Conservation (phyloP, 2,329 filamentous ascomycete species). For the Aotearoamyces nothofagi region DNA sequence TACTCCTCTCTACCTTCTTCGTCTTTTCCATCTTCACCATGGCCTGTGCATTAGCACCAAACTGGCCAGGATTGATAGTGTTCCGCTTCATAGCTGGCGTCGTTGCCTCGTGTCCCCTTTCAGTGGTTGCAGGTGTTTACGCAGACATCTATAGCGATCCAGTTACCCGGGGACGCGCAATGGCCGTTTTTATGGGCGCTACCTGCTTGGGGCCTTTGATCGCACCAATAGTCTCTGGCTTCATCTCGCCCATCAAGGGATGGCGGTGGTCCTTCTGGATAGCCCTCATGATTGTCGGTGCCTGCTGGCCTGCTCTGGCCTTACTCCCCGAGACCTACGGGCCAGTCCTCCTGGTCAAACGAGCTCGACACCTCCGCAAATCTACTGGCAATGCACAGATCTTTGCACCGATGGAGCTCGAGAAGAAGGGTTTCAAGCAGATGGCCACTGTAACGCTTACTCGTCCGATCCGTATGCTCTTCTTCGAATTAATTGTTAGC, state of each 20-base stretch:
- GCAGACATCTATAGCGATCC: constrained; percentile 50
- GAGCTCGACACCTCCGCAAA: constrained; percentile 41
- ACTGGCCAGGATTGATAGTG: constrained; percentile 46
- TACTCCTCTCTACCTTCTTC: constrained; percentile 49
- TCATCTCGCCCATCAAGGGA: constrained; percentile 34
- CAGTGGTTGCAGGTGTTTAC: constrained; percentile 46
- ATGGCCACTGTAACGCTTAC: constrained; percentile 41
- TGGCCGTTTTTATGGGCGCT: constrained; percentile 49
- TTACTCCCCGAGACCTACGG: constrained; percentile 50
- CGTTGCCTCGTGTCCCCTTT: constrained; percentile 42
- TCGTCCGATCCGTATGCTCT: constrained; percentile 41
- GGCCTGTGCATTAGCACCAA: constrained; percentile 45
- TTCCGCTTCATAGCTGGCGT: constrained; percentile 45
- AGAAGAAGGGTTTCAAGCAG: constrained; percentile 32
- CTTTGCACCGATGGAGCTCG: constrained; percentile 48
- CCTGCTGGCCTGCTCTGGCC: constrained; percentile 41
- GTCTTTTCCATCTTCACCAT: constrained; percentile 53
- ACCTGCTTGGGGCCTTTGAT: constrained; percentile 50
- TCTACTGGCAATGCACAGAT: constrained; percentile 37
- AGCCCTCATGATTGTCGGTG: constrained; percentile 46
- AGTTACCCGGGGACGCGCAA: constrained; percentile 38
- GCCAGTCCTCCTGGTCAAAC: constrained; percentile 41
- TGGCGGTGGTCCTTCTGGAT: constrained; percentile 54
- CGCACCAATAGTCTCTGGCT: constrained; percentile 45
- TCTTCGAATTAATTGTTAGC: constrained; percentile 46